Base-by-base conservation (phyloP, 1,284 basidiomycete genomes). In the Leccinum pachyderme region DNA sequence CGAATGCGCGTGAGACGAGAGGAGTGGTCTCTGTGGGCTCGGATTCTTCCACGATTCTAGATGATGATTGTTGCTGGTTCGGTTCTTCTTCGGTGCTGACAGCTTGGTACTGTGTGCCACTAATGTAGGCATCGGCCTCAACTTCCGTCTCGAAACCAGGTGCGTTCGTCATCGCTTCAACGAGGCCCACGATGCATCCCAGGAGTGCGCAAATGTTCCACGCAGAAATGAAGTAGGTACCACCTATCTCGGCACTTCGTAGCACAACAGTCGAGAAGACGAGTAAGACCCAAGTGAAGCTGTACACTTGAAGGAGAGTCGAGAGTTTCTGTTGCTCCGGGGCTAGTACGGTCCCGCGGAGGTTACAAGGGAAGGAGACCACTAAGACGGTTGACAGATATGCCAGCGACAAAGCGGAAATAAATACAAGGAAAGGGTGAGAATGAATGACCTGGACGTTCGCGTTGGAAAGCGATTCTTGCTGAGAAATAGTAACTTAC, bases 381-480 rank as follows among this genome's bases (percentile, higher is more conserved):
- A 60, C 56, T 18, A 60, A 22, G 12, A 64, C 64, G 0, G 51
- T 64, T 2, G 66, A 69, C 37, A 88, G 67, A 63, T 82, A 84
- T 0, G 80, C 73, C 29, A 86, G 64, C 3, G 79, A 72, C 37
- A 81, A 63, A 43, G 74, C 72, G 0, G 84, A 80, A 29, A 76
- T 60, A 18, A 85, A 66, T 27, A 86, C 80, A 15, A 79, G 60
- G 55, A 80, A 77, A 6, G 81, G 78, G 7, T 75, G 76, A 0
- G 85, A 81, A 63, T 90, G 83, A 9, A 83, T 70, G 47, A 83
- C 76, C 88, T 89, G 57, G n/a, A 45, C 1, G 46, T 35, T 22
- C 39, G 22, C 6, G n/a, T 71, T 22, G 54, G 50, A 44, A 1
- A 25, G 35, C 8, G 27, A 37, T 47, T 22, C 51, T 5, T 45